Conservation (phyloP, 2,329 filamentous ascomycete species). For the Ceratocystiopsis brevicomis region DNA sequence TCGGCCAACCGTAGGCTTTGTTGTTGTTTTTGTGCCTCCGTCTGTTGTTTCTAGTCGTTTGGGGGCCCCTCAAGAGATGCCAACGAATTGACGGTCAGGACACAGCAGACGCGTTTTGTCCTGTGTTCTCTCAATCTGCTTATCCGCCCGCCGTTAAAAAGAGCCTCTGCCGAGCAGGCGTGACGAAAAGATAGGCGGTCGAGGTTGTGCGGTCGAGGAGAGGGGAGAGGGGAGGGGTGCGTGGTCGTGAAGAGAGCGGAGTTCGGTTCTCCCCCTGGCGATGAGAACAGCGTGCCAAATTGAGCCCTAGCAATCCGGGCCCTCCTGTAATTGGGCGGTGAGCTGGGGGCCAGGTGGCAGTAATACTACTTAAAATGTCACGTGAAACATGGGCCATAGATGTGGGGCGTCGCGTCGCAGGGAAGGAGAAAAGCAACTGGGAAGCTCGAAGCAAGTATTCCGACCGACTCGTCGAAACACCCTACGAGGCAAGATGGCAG, state of each 20-base stretch:
- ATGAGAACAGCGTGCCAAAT: constrained; percentile 10
- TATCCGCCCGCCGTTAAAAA: no score
- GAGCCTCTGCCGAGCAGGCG: no score
- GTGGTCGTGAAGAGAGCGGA: constrained; percentile 1
- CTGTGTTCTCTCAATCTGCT: no score
- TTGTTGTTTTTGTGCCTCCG: no score
- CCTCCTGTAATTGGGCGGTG: constrained; percentile 5
- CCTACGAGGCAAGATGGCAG: constrained; percentile 25
- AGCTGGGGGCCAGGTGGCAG: constrained; percentile 8
- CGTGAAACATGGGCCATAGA: constrained; percentile 3
- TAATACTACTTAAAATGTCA: constrained; percentile 2
- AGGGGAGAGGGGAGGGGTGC: not conserved
- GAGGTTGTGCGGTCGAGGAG: no score
- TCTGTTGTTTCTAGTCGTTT: no score
- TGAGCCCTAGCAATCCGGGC: constrained; percentile 1
- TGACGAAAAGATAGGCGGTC: no score
- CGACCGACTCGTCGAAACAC: no score
- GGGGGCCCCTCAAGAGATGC: no score
- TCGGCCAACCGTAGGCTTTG: not conserved
- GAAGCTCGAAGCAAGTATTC: not conserved
- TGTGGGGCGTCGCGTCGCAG: not conserved
- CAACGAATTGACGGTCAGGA: no score
- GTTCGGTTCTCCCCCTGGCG: constrained; percentile 1
- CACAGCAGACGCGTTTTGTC: no score
- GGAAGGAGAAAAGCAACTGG: constrained; percentile 1